Percentiles rank a stretch among this genome's conserved stretches.
Evolutionary conservation across 768 basidiomycete species (phyloP).

Genomic region (Psilocybe subaeruginosa): DNA sequence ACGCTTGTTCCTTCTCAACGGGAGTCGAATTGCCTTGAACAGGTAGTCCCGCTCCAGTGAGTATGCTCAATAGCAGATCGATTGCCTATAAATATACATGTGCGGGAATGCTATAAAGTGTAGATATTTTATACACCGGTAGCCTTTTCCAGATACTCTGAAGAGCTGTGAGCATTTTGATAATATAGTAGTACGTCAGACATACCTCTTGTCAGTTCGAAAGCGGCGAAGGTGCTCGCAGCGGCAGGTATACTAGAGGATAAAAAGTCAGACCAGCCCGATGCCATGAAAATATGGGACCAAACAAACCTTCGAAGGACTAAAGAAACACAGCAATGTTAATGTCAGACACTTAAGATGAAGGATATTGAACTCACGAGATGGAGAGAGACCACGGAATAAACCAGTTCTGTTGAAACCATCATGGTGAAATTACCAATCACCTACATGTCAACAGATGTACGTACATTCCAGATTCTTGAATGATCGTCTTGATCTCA

Average conservation of each 20-base stretch:
- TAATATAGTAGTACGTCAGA: constrained; percentile 1
- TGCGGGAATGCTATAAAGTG: neutral
- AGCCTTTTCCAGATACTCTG: constrained; percentile 39
- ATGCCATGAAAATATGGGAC: neutral
- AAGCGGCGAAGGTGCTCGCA: constrained; percentile 88
- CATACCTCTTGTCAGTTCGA: constrained; percentile 79
- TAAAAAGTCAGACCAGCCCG: neutral
- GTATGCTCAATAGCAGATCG: too few relatives aligned
- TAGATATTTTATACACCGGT: neutral
- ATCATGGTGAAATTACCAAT: neutral
- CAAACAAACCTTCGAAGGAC: neutral
- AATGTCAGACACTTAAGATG: neutral
- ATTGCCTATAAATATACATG: too few relatives aligned
- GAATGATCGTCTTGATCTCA: constrained; percentile 69
- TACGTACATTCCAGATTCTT: constrained; percentile 75
- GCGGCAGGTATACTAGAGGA: constrained; percentile 82
- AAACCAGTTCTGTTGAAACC: constrained; percentile 53
- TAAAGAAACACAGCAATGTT: neutral
- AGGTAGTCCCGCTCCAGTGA: too few relatives aligned
- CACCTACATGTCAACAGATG: neutral
- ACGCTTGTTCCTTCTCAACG: too few relatives aligned
- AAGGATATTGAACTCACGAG: constrained; percentile 50
- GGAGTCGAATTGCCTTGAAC: too few relatives aligned
- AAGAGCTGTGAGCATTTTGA: neutral
- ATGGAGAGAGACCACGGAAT: constrained; percentile 77